phyloP scores from a whole-genome alignment of 1,284 basidiomycete genomes.

The Irpex sp. region DNA sequence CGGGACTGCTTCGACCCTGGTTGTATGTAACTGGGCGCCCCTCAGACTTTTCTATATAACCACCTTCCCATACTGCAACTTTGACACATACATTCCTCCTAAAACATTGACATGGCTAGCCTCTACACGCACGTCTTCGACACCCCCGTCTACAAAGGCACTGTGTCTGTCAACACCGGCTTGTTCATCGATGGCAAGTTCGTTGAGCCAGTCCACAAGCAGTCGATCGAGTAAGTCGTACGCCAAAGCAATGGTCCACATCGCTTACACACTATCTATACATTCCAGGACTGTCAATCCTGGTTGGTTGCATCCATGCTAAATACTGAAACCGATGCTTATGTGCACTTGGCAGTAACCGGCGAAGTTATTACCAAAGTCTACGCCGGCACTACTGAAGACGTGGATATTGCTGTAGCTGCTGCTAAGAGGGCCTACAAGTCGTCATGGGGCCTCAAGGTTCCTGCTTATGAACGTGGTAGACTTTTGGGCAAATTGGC shows the following conservation, averaged over 20 bases:
- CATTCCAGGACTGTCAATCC: conserved; percentile 7
- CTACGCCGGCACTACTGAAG: conserved; percentile 64
- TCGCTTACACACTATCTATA: background rate
- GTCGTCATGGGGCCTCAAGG: conserved; percentile 69
- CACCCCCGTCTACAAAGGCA: conserved; percentile 66
- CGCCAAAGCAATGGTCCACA: background rate
- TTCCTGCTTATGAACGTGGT: conserved; percentile 59
- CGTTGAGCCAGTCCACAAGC: conserved; percentile 56
- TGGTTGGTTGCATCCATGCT: background rate
- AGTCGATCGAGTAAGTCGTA: conserved; percentile 61
- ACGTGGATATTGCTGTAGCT: conserved; percentile 75
- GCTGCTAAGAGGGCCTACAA: conserved; percentile 79
- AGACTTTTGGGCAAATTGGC: conserved; percentile 70
- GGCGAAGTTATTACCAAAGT: conserved; percentile 70
- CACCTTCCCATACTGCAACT: background rate
- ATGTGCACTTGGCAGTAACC: conserved; percentile 80
- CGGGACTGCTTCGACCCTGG: too few species aligned
- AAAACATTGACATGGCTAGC: conserved; percentile 21
- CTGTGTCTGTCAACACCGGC: conserved; percentile 66
- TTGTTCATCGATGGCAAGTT: conserved; percentile 85
- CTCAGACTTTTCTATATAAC: too few species aligned
- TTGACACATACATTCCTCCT: background rate
- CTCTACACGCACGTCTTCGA: conserved; percentile 59
- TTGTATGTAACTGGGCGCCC: too few species aligned
- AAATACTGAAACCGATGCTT: background rate